phyloP scores from a whole-genome alignment of 495 filamentous ascomycete genomes.

The Glarea lozoyensis region DNA sequence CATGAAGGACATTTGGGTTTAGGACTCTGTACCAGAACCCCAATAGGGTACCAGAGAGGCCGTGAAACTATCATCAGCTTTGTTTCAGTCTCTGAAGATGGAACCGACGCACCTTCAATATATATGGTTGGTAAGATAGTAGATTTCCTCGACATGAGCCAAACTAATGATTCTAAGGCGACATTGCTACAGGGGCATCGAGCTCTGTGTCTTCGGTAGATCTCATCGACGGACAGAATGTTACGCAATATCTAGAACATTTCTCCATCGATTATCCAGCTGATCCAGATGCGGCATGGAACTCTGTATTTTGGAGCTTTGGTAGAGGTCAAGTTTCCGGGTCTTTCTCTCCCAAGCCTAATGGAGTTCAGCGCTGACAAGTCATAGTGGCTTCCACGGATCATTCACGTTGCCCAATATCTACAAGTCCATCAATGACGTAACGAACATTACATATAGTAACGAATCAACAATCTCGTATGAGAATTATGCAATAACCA shows the following conservation, averaged over 20 bases:
- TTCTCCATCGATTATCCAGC: constrained; percentile 15
- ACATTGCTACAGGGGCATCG: background rate
- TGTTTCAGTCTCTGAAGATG: constrained; percentile 1
- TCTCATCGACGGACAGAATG: constrained; percentile 31
- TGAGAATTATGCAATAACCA: constrained; percentile 25
- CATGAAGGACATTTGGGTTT: constrained; percentile 5
- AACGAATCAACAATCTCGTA: constrained; percentile 25
- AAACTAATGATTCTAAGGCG: background rate
- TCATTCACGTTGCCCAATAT: background rate
- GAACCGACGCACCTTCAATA: background rate
- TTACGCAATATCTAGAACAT: constrained; percentile 23
- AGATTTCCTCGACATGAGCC: constrained; percentile 3
- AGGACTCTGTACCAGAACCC: background rate
- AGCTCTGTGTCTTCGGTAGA: constrained; percentile 20
- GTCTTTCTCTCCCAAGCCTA: constrained; percentile 18
- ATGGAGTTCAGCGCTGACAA: background rate
- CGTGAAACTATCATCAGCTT: background rate
- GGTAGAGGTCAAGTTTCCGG: constrained; percentile 23
- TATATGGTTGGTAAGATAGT: background rate
- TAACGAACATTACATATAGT: constrained; percentile 27
- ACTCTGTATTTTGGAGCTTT: constrained; percentile 27
- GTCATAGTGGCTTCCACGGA: background rate
- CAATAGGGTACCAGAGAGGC: background rate
- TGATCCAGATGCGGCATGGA: constrained; percentile 35
- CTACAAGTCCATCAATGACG: constrained; percentile 24